These are phyloP conservation scores for Hypoxylon perforatum DNA, from an alignment of 495 filamentous ascomycete genomes.

Conservation along the genomic window DNA sequence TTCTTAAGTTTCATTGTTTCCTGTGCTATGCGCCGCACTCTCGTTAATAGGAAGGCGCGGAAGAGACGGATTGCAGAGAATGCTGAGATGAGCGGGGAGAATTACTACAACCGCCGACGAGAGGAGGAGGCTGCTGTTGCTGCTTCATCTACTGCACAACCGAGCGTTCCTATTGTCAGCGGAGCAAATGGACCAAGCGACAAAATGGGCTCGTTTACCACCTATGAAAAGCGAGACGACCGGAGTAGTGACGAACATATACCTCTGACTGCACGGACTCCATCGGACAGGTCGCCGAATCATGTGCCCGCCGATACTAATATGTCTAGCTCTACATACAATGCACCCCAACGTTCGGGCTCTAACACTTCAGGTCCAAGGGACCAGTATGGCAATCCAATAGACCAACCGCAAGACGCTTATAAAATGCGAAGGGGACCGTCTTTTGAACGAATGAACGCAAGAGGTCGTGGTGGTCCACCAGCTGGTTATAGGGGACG, in stretches of 20 bases:
- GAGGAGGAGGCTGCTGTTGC: constrained; percentile 56
- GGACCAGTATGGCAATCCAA: constrained; percentile 77
- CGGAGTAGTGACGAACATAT: constrained; percentile 79
- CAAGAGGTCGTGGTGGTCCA: constrained; percentile 61
- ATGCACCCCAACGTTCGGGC: constrained; percentile 37
- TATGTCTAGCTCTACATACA: constrained; percentile 48
- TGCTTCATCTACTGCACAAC: constrained; percentile 58
- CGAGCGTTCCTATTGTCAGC: constrained; percentile 65
- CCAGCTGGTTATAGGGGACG: constrained; percentile 65
- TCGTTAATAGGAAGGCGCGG: constrained; percentile 90
- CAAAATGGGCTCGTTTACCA: constrained; percentile 77
- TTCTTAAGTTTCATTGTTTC: constrained; percentile 85
- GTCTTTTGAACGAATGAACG: constrained; percentile 69
- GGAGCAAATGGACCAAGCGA: constrained; percentile 64
- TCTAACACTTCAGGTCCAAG: constrained; percentile 55
- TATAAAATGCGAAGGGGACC: constrained; percentile 68
- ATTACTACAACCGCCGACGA: constrained; percentile 83
- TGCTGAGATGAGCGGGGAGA: constrained; percentile 93
- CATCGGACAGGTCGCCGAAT: constrained; percentile 60
- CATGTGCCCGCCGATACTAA: constrained; percentile 47
- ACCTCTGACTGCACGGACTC: constrained; percentile 78
- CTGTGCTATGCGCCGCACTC: constrained; percentile 95
- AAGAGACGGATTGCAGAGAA: constrained; percentile 93
- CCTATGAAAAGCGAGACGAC: constrained; percentile 76
- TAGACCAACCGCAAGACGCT: constrained; percentile 59